A percentile compares a stretch with the other conserved stretches of the same genome.
phyloP scores from a whole-genome alignment of 2,329 filamentous ascomycete species.

The Alternaria sp. region DNA sequence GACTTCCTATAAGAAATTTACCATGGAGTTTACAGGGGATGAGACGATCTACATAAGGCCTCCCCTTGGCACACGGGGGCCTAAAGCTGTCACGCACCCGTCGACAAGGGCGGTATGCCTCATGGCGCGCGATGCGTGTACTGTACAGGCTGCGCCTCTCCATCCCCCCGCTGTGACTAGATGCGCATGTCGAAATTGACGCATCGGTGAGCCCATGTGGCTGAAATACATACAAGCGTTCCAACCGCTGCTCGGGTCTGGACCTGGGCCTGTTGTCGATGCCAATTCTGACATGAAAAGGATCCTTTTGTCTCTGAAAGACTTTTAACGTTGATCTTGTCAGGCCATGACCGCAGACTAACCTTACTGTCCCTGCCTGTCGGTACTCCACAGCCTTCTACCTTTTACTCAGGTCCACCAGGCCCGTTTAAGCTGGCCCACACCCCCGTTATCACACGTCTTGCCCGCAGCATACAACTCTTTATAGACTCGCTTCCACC shows the following conservation, averaged over 20 bases:
- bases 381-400: neutral
- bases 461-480: neutral
- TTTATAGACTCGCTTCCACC: conserved; percentile 1
- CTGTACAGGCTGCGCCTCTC: conserved; percentile 1
- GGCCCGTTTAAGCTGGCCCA: neutral
- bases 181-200: neutral
- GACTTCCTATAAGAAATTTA: neutral
- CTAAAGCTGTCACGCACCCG: neutral
- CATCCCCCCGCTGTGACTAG: neutral
- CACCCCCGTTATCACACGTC: conserved; percentile 3
- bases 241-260: neutral
- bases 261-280: neutral
- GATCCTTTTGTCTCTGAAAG: neutral
- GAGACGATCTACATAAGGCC: conserved; percentile 1
- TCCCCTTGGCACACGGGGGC: neutral
- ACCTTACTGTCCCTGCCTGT: neutral
- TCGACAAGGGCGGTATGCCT: neutral
- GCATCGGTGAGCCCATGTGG: neutral
- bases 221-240: neutral
- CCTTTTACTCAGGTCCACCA: neutral
- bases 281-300: neutral
- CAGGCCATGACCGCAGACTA: neutral
- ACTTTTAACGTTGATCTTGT: neutral
- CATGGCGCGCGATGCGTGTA: neutral
- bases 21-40: neutral